Evolutionary conservation across 2,329 filamentous ascomycete species (phyloP).

Genomic region (Fusarium humuli): DNA sequence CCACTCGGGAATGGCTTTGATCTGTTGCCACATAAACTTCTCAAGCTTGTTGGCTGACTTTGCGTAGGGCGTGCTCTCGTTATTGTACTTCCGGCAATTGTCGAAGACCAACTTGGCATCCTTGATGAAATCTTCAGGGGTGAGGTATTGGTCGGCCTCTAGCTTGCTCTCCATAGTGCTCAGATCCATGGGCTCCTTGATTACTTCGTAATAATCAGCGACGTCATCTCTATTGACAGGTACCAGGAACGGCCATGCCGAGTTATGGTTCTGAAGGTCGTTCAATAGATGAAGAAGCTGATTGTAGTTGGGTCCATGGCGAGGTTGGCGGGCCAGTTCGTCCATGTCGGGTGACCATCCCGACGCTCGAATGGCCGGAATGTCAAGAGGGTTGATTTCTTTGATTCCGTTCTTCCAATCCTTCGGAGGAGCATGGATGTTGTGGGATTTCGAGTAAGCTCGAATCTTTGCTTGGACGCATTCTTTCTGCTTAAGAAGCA

Average conservation of each 20-base stretch:
- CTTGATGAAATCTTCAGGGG: constrained; percentile 90
- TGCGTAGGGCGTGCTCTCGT: constrained; percentile 92
- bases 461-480: constrained; percentile 94
- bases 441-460: constrained; percentile 88
- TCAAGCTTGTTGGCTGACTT: constrained; percentile 94
- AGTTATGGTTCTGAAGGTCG: constrained; percentile 92
- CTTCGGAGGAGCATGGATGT: constrained; percentile 85
- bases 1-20: constrained; percentile 94
- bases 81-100: constrained; percentile 97
- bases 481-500: constrained; percentile 98
- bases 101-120: constrained; percentile 92
- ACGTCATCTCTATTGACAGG: constrained; percentile 97
- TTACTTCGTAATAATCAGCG: constrained; percentile 98
- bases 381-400: constrained; percentile 85
- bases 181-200: constrained; percentile 97
- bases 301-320: constrained; percentile 96
- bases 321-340: constrained; percentile 91
- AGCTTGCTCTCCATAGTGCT: constrained; percentile 96
- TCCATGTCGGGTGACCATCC: constrained; percentile 99
- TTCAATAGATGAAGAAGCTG: constrained; percentile 92
- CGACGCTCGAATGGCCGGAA: constrained; percentile 88
- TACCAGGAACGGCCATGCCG: constrained; percentile 93
- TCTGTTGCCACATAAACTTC: constrained; percentile 95
- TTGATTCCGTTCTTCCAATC: constrained; percentile 83
- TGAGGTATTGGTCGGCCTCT: constrained; percentile 90